phyloP scores from a whole-genome alignment of 148 eudicot genomes.

The Camellia lanceoleosa region DNA sequence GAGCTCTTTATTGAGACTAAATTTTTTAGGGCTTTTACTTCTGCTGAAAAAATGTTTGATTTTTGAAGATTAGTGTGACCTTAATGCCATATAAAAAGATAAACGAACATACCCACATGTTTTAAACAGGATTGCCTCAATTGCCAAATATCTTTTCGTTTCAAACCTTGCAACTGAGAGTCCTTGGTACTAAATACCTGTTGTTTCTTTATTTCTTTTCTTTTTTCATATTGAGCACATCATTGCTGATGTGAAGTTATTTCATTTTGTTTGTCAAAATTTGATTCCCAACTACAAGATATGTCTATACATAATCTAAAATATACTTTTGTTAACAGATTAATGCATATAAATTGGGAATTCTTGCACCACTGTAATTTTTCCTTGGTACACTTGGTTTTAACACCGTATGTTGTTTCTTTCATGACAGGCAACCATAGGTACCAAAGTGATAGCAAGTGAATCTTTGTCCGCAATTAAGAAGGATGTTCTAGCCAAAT shows the following conservation, averaged over 20 bases:
- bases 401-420: not conserved
- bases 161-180: not conserved
- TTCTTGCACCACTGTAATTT: not conserved
- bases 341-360: not conserved
- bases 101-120: too few relatives aligned
- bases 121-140: not conserved
- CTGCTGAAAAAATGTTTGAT: too few relatives aligned
- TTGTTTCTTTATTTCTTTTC: not conserved
- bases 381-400: not conserved
- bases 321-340: not conserved
- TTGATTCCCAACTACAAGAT: not conserved
- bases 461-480: slow-evolving; percentile 92
- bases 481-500: slow-evolving; percentile 95
- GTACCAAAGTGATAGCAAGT: slow-evolving; percentile 93
- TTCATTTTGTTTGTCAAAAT: not conserved
- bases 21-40: too few relatives aligned
- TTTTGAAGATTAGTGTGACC: too few relatives aligned
- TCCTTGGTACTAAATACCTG: not conserved
- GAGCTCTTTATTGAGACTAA: too few relatives aligned
- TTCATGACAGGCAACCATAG: slow-evolving; percentile 80
- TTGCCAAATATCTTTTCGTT: not conserved
- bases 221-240: not conserved
- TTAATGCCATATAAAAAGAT: too few relatives aligned
- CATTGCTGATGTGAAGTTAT: not conserved
- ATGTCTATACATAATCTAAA: not conserved